A percentile compares a stretch with the other conserved stretches of the same genome.
phyloP scores from a whole-genome alignment of 2,329 filamentous ascomycete species.

The Verticillium longisporum region DNA sequence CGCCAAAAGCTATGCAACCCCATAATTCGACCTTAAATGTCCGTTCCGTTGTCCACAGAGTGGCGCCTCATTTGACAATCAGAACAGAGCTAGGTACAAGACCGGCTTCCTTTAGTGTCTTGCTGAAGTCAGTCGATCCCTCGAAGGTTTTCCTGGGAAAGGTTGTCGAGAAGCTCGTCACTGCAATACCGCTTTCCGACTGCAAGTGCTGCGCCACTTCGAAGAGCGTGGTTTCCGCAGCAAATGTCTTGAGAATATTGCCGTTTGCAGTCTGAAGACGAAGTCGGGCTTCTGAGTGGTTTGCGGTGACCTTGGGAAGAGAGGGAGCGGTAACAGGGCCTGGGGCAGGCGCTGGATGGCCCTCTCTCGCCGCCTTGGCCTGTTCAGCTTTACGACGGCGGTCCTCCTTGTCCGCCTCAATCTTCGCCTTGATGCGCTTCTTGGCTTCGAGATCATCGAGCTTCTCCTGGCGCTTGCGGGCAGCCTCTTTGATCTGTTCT shows the following conservation, averaged over 20 bases:
- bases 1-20: slow-evolving; percentile 2
- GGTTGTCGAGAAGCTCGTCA: slow-evolving; percentile 74
- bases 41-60: not conserved
- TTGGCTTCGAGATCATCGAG: slow-evolving; percentile 77
- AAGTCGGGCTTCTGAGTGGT: slow-evolving; percentile 75
- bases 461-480: slow-evolving; percentile 83
- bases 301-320: slow-evolving; percentile 54
- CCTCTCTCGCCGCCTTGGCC: slow-evolving; percentile 80
- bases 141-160: slow-evolving; percentile 80
- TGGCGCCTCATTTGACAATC: slow-evolving; percentile 52
- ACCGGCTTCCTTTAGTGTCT: slow-evolving; percentile 88
- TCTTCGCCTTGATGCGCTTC: slow-evolving; percentile 84
- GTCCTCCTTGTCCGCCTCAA: slow-evolving; percentile 90
- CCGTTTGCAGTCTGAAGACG: slow-evolving; percentile 71
- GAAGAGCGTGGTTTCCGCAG: slow-evolving; percentile 85
- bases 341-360: slow-evolving; percentile 46
- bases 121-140: slow-evolving; percentile 67
- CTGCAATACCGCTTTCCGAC: slow-evolving; percentile 61
- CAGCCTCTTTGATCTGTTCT: slow-evolving; percentile 87
- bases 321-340: slow-evolving; percentile 38
- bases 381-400: slow-evolving; percentile 77
- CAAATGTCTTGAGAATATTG: slow-evolving; percentile 79
- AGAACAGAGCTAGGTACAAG: slow-evolving; percentile 86
- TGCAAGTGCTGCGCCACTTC: slow-evolving; percentile 77
- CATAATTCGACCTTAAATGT: not conserved